Conservation (phyloP, 2,329 filamentous ascomycete species). For the Scortechinia acanthostroma region DNA sequence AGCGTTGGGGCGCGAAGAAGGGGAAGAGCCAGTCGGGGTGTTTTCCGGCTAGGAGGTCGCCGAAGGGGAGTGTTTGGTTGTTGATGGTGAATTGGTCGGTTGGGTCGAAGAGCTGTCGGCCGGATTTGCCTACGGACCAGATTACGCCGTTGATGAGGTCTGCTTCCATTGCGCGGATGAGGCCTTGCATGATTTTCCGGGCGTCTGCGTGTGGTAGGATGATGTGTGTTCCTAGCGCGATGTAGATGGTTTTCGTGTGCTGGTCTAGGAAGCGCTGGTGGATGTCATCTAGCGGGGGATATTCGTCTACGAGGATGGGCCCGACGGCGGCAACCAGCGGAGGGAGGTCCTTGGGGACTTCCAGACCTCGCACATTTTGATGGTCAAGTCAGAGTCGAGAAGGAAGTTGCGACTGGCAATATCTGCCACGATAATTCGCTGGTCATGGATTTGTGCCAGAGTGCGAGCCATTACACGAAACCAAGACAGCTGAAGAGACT, state of each 20-base stretch:
- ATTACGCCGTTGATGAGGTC: conserved; percentile 27
- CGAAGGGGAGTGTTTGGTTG: conserved; percentile 7
- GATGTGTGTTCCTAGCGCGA: conserved; percentile 32
- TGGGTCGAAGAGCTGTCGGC: conserved; percentile 9
- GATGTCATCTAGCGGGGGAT: conserved; percentile 15
- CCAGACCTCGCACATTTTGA: conserved; percentile 24
- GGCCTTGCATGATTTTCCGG: conserved; percentile 18
- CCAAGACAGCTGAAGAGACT: not conserved
- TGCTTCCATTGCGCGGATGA: conserved; percentile 13
- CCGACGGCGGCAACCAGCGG: conserved; percentile 27
- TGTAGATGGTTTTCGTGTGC: conserved; percentile 23
- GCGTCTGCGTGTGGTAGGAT: conserved; percentile 17
- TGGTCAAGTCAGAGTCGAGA: conserved; percentile 12
- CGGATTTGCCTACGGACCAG: conserved; percentile 19
- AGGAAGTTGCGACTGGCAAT: conserved; percentile 18
- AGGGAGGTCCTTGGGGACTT: conserved; percentile 29
- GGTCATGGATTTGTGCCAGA: conserved; percentile 11
- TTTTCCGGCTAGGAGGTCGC: conserved; percentile 15
- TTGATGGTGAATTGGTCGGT: conserved; percentile 4
- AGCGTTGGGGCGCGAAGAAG: conserved; percentile 27
- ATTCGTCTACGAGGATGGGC: conserved; percentile 26
- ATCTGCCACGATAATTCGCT: conserved; percentile 14
- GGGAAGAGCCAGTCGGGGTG: conserved; percentile 19
- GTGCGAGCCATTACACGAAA: not conserved
- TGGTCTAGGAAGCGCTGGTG: conserved; percentile 17